These are phyloP conservation scores for Fusarium transvaalense DNA, from an alignment of 2,329 filamentous ascomycete genomes.

Conservation along the genomic window DNA sequence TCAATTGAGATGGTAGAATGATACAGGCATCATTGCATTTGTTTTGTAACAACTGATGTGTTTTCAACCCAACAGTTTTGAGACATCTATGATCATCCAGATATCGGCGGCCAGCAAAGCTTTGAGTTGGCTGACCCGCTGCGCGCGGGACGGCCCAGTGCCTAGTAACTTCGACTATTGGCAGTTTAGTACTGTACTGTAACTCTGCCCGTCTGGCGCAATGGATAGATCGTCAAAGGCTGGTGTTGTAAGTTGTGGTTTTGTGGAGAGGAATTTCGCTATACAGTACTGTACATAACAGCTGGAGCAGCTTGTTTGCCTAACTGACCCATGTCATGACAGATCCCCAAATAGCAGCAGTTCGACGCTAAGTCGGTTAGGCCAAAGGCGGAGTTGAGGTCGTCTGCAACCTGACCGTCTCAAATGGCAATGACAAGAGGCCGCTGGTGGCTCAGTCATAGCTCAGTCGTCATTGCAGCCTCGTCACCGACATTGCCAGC, in stretches of 20 bases:
- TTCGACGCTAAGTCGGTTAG: conserved; percentile 7
- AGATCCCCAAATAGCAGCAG: conserved; percentile 44
- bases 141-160: conserved; percentile 17
- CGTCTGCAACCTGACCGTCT: conserved; percentile 17
- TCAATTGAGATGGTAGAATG: conserved; percentile 2
- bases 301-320: conserved; percentile 20
- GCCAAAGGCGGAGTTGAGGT: conserved; percentile 31
- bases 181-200: neutral
- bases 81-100: neutral
- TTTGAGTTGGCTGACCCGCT: conserved; percentile 34
- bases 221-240: conserved; percentile 23
- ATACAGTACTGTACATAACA: neutral
- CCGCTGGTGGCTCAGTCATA: conserved; percentile 35
- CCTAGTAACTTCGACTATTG: conserved; percentile 4
- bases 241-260: conserved; percentile 29
- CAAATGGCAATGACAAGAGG: conserved; percentile 27
- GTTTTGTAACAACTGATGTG: conserved; percentile 3
- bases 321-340: conserved; percentile 23
- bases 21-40: neutral
- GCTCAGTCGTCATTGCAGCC: conserved; percentile 31
- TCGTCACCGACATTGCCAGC: conserved; percentile 33
- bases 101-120: conserved; percentile 28
- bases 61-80: neutral
- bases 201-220: conserved; percentile 15
- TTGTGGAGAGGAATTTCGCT: conserved; percentile 23